Conservation (phyloP, 2,329 filamentous ascomycete species). For the Monosporascus sp. region DNA sequence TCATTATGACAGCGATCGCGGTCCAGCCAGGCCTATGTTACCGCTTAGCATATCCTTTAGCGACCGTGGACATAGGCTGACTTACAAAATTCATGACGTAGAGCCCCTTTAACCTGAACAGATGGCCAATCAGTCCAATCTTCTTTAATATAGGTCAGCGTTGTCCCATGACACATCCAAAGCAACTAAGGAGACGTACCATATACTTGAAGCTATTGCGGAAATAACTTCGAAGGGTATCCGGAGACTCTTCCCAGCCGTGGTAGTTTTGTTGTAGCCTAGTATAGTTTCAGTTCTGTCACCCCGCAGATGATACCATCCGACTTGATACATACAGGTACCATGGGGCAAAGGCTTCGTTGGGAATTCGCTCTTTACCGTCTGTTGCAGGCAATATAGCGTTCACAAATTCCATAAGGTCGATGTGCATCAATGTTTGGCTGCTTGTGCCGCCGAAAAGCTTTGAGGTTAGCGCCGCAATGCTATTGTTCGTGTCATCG, state of each 20-base stretch:
- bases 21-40: background rate
- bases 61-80: background rate
- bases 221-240: background rate
- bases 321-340: background rate
- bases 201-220: background rate
- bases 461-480: background rate
- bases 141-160: background rate
- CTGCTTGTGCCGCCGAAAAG: constrained; percentile 2
- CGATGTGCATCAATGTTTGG: background rate
- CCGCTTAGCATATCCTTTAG: background rate
- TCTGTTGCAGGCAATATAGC: background rate
- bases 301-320: background rate
- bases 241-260: background rate
- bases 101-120: background rate
- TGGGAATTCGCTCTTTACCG: background rate
- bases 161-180: background rate
- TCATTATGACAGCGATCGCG: background rate
- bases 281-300: background rate
- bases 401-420: background rate
- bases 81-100: constrained; percentile 5
- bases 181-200: background rate
- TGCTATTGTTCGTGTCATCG: background rate
- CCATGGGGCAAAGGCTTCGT: background rate
- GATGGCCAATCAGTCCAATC: constrained; percentile 1
- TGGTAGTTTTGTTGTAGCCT: background rate